Conservation (phyloP, 495 filamentous ascomycete species). For the Neurospora sp. region DNA sequence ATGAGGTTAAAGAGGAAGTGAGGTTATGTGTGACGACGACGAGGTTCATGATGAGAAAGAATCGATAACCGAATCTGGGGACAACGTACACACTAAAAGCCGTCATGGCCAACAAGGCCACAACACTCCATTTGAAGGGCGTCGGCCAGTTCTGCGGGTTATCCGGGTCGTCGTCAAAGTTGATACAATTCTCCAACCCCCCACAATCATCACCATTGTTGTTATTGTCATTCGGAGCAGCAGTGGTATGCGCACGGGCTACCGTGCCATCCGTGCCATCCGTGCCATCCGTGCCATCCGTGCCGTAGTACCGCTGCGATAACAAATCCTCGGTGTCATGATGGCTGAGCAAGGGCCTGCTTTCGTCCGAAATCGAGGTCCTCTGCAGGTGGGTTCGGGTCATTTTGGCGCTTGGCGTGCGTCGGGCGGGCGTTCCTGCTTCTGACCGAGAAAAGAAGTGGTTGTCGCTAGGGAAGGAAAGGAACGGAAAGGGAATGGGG, state of each 20-base stretch:
- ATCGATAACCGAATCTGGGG: no score
- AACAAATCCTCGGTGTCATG: not conserved
- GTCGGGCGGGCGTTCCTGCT: not conserved
- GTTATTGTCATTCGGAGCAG: no score
- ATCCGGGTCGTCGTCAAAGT: constrained; percentile 39
- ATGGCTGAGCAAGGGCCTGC: not conserved
- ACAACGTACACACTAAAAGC: constrained; percentile 40
- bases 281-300: constrained; percentile 1
- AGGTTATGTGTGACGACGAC: no score
- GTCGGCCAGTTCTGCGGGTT: constrained; percentile 43
- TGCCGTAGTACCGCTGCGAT: not conserved
- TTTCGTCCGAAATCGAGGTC: not conserved
- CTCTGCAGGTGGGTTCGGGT: no score
- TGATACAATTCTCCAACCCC: constrained; percentile 20
- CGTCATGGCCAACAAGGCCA: constrained; percentile 37
- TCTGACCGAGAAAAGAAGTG: not conserved
- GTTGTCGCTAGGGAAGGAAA: not conserved
- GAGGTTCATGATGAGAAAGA: no score
- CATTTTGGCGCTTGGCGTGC: not conserved
- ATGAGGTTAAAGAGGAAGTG: no score
- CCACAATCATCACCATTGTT: constrained; percentile 21
- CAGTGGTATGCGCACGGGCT: not conserved
- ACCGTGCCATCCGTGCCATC: constrained; percentile 1
- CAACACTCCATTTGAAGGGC: constrained; percentile 40
- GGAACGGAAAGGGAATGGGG: not conserved